Base-by-base conservation (phyloP, 2,329 filamentous ascomycete genomes). In the Botrytis elliptica region DNA sequence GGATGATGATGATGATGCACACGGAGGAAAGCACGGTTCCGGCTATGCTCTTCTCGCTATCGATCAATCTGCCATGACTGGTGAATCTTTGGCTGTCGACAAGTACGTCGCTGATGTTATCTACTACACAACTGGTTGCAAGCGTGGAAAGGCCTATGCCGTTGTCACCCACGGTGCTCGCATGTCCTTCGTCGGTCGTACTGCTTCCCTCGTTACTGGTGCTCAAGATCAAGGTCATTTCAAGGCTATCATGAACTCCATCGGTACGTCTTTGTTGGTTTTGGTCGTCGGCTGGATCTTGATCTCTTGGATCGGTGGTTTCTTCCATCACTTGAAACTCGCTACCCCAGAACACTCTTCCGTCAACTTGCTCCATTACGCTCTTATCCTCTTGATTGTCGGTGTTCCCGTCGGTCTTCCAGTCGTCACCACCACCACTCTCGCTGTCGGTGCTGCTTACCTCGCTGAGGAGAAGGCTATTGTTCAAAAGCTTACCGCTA, bases 181-280 rank as follows among this genome's bases (percentile, higher is more conserved):
- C 81, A 87, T 88, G 84, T 93, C 91, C 74, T 94, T 93, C 85
- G 91, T 93, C 82, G 92, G 92, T 84, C 90, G 89, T 82, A 93
- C 91, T 78, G 92, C 92, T 75, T 88, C 88, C 78, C 87, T 93
- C 70, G 91, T 93, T 69, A 89, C 93, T 84, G 91, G 91, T 77
- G 91, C 92, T 77, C 87, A 92, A 84, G 92, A 93, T 83, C 88
- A 90, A 81, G 92, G 91, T 84, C 91, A 93, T 84, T 93, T 93
- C 88, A 93, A 94, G 86, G 91, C 91, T 77, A 92, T 93, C 86
- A 93, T 93, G 92, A 91, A 93, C 88, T 91, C 88, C 81, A 93
- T 94, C 81, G 91, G 91, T 84, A 93, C 91, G 71, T 85, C 89
- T 75, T 86, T 94, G 73, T 86, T 94, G 78, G 91, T 93, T 79